These are phyloP conservation scores for Taiozyma sp. DNA, from an alignment of 1,139 yeast species.

Conservation along the genomic window DNA sequence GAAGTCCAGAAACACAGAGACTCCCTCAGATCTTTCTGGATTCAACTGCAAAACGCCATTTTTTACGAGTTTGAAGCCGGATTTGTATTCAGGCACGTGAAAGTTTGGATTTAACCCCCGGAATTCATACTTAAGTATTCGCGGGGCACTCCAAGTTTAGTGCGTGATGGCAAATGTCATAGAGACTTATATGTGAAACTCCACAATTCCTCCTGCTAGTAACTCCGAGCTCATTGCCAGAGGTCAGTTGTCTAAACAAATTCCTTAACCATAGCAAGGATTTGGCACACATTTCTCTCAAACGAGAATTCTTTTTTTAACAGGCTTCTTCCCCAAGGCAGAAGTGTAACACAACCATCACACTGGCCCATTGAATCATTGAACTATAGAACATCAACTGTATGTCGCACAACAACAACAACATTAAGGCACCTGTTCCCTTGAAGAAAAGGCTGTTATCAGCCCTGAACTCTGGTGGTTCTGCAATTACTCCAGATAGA, in stretches of 20 bases:
- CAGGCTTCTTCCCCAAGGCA: too few relatives aligned
- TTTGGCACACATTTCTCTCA: too few relatives aligned
- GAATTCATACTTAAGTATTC: background rate
- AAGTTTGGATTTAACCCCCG: background rate
- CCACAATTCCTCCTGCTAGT: background rate
- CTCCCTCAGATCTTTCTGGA: background rate
- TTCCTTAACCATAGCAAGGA: background rate
- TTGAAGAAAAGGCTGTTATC: slow-evolving; percentile 14
- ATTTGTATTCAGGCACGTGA: background rate
- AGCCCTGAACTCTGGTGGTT: slow-evolving; percentile 1
- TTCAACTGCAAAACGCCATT: background rate
- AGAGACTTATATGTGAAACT: background rate
- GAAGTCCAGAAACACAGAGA: background rate
- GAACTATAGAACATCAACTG: background rate
- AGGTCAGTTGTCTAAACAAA: background rate
- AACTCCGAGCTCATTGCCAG: background rate
- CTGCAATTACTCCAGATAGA: background rate
- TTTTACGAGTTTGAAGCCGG: background rate
- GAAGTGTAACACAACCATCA: too few relatives aligned
- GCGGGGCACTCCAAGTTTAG: background rate
- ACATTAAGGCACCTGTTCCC: slow-evolving; percentile 21
- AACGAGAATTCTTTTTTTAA: too few relatives aligned
- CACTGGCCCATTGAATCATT: background rate
- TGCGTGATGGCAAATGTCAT: background rate
- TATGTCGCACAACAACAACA: slow-evolving; percentile 8